phyloP scores from a whole-genome alignment of 805 yeast genomes.

The Blastobotrys terrestris region DNA sequence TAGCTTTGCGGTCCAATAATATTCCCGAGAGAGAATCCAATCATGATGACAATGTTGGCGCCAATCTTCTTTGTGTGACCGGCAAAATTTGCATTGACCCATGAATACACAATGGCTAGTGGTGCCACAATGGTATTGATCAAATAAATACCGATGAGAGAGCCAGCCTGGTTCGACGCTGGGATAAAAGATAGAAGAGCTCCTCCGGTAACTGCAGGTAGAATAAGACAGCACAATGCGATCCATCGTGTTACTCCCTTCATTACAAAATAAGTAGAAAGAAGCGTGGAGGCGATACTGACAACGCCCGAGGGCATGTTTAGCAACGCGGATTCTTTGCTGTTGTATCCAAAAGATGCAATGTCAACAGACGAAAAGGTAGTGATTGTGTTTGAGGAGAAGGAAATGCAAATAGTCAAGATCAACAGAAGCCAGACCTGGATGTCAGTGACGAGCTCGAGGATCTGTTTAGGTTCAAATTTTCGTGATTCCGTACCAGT shows the following conservation, averaged over 20 bases:
- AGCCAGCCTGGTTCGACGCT: conserved; percentile 28
- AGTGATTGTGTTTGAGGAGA: conserved; percentile 52
- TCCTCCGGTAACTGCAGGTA: conserved; percentile 28
- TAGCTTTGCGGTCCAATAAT: conserved; percentile 45
- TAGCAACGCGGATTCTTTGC: conserved; percentile 38
- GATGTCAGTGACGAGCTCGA: conserved; percentile 44
- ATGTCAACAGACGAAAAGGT: conserved; percentile 43
- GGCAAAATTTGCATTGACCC: conserved; percentile 42
- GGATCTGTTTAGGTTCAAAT: conserved; percentile 50
- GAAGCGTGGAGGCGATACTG: conserved; percentile 26
- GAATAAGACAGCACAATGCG: conserved; percentile 35
- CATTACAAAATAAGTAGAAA: conserved; percentile 8
- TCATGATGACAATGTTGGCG: conserved; percentile 39
- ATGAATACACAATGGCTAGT: conserved; percentile 9
- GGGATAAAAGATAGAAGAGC: conserved; percentile 40
- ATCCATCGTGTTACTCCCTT: conserved; percentile 4
- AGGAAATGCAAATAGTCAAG: conserved; percentile 36
- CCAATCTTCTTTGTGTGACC: conserved; percentile 54
- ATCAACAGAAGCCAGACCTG: conserved; percentile 44
- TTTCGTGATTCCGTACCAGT: conserved; percentile 54
- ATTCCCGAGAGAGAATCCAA: conserved; percentile 51
- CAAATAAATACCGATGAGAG: conserved; percentile 35
- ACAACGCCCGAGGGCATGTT: conserved; percentile 45
- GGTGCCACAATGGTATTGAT: conserved; percentile 28
- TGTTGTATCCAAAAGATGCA: conserved; percentile 40